These are phyloP conservation scores for Aspergillus quadrilineatus DNA, from an alignment of 2,329 filamentous ascomycete genomes.

Conservation along the genomic window DNA sequence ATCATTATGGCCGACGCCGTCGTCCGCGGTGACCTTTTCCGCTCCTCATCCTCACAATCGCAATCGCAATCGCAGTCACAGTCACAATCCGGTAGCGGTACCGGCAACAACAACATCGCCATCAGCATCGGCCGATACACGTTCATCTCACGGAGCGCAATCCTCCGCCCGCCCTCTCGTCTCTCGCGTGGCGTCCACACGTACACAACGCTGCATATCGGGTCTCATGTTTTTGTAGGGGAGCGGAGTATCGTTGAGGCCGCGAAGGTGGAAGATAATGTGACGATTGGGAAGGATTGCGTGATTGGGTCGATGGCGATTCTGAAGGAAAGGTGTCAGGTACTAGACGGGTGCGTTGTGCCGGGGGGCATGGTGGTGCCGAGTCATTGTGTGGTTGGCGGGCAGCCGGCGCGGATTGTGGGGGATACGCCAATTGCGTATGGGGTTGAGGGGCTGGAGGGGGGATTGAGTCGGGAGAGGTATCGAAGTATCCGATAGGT, in stretches of 20 bases:
- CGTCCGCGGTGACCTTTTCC: slow-evolving; percentile 84
- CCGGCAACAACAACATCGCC: slow-evolving; percentile 44
- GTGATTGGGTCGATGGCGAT: slow-evolving; percentile 84
- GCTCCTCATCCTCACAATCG: slow-evolving; percentile 36
- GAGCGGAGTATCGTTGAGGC: slow-evolving; percentile 74
- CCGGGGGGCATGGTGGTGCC: slow-evolving; percentile 88
- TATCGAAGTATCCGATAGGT: slow-evolving; percentile 41
- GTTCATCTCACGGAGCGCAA: slow-evolving; percentile 75
- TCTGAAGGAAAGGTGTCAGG: slow-evolving; percentile 78
- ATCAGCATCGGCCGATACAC: slow-evolving; percentile 91
- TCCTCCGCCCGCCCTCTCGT: slow-evolving; percentile 79
- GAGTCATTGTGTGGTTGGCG: slow-evolving; percentile 87
- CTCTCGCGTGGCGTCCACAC: slow-evolving; percentile 66
- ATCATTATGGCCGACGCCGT: slow-evolving; percentile 95
- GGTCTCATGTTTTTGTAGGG: slow-evolving; percentile 91
- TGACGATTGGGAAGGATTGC: slow-evolving; percentile 75
- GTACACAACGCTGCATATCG: slow-evolving; percentile 84
- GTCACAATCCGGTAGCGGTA: slow-evolving; percentile 25
- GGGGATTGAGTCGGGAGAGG: slow-evolving; percentile 44
- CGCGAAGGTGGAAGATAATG: slow-evolving; percentile 78
- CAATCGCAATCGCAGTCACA: slow-evolving; percentile 26
- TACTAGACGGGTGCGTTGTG: slow-evolving; percentile 80
- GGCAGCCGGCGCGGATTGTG: slow-evolving; percentile 73
- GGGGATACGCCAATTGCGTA: slow-evolving; percentile 65
- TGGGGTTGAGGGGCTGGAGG: slow-evolving; percentile 47